Evolutionary conservation across 2,329 filamentous ascomycete species (phyloP), one percentile per base, ranked within the genome.

Genomic region (Plenodomus lindquistii): DNA sequence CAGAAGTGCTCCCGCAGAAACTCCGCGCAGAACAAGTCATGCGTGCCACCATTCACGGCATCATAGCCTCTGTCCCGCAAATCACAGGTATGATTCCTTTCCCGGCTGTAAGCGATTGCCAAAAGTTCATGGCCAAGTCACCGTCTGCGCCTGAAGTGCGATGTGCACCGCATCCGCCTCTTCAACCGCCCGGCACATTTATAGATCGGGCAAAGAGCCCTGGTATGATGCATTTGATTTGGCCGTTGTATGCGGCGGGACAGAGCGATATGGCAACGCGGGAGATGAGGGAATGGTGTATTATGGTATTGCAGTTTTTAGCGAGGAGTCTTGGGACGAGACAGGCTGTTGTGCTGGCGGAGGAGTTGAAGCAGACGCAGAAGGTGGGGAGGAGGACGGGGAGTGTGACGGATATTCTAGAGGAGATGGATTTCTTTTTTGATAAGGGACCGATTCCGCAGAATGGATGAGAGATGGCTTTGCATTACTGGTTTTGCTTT

Each of bases 21-120:
- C 29, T 31, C 6, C 41, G 40, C 6, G 57, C 59, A 19, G 48
- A 62, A 20, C 15, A 55, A 17, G 40, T 61, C 1, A 52, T 66
- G n/a, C 48, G 43, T 3, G 37, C 42, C 1, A 56, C 49, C 2
- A 44, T 48, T 1, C 39, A 51, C 3, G 58, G 38, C 1, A 51
- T 68, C 5, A 57, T 62, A 35, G 63, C 66, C 11, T 60, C 66
- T 8, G 54, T 57, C 1, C 65, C 66, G 0, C 66, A 69, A 15
- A 48, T 66, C n/a, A 62, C 54, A 3, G 66, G 65, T 7, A 66
- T 68, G 51, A 41, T 67, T 4, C 51, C 57, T 11, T 68, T 65
- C 20, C 64, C 63, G 3, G 9, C 9, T 4, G 2, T 39, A 29
- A 13, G 18, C 38, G 1, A 38, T 18, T 27, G 41, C 18, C 36